These are phyloP conservation scores for Agrocybe pediades DNA, from an alignment of 768 basidiomycete genomes.

Conservation along the genomic window DNA sequence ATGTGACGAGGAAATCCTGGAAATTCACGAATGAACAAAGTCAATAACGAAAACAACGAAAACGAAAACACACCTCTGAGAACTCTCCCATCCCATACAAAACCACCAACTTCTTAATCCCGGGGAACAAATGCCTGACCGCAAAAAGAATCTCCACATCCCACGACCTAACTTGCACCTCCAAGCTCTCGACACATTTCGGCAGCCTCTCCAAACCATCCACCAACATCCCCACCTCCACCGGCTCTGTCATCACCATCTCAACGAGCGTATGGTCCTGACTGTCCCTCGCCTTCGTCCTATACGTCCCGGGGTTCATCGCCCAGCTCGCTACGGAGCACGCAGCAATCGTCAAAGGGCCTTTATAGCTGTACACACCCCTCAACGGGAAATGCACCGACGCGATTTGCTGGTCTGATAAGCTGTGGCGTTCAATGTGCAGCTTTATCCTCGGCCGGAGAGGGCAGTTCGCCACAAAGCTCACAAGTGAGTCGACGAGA, in stretches of 20 bases:
- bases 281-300: not conserved
- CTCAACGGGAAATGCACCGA: slow-evolving; percentile 20
- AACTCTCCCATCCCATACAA: slow-evolving; percentile 24
- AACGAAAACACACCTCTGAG: slow-evolving; percentile 22
- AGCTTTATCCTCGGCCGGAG: slow-evolving; percentile 19
- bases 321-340: slow-evolving; percentile 1
- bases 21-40: not conserved
- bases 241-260: slow-evolving; percentile 22
- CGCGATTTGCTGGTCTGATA: slow-evolving; percentile 26
- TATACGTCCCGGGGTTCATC: not conserved
- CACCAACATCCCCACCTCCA: slow-evolving; percentile 18
- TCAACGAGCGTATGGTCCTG: slow-evolving; percentile 13
- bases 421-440: slow-evolving; percentile 24
- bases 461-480: slow-evolving; percentile 21
- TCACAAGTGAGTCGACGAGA: slow-evolving; percentile 26
- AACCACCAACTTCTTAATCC: slow-evolving; percentile 19
- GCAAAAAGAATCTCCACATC: slow-evolving; percentile 34
- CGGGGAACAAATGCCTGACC: slow-evolving; percentile 23
- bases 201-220: slow-evolving; percentile 25
- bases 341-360: slow-evolving; percentile 24
- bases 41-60: not conserved
- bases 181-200: slow-evolving; percentile 17
- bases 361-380: slow-evolving; percentile 28
- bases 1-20: slow-evolving; percentile 30
- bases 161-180: slow-evolving; percentile 27